Evolutionary conservation across 139 green algal genomes (phyloP), one percentile per base, ranked within the genome.

Genomic region (Bryopsis sp.): DNA sequence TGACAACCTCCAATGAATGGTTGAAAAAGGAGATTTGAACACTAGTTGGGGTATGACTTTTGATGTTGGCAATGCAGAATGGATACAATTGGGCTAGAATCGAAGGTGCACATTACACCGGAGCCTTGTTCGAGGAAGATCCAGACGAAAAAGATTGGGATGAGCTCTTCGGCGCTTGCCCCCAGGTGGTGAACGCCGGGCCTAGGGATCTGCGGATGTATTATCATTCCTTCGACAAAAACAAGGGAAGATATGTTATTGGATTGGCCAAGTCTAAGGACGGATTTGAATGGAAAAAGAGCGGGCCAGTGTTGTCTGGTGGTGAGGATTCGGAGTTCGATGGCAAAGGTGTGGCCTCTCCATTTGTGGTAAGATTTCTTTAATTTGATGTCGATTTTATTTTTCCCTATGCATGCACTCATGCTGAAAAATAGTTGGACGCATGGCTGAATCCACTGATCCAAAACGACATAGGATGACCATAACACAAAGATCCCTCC

Each of bases 41-140:
- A 19, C 43, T 50, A 19, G 15, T 19, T 50, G 15, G 19, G 43
- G 11, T 8, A 33, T 61, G 48, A 22, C 11, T 61, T 28, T 31
- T 22, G 11, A 5, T 31, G 11, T 61, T 31, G 29, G 33, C 19
- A 8, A 26, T 15, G 11, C 79, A 90, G 79, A 90, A 98, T 67
- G 93, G 88, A 1, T 74, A 79, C 43, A 95, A 97, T 80, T 98
- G 88, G 86, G 93, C 93, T 3, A 79, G 93, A 39, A 96, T 98
- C 39, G 93, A 98, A 80, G 90, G 79, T 2, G 85, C 92, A 8
- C 89, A 97, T 74, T 91, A 98, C 84, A 93, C 87, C 3, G 85
- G 83, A 1, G 85, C 82, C n/a, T 36, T 95, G 6, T 90, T 97
- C 72, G 91, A 97, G 63, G 86, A 89, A 26, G 93, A 90, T 1